Conservation (phyloP, 495 filamentous ascomycete genomes). For the Trypethelium eluteriae region DNA sequence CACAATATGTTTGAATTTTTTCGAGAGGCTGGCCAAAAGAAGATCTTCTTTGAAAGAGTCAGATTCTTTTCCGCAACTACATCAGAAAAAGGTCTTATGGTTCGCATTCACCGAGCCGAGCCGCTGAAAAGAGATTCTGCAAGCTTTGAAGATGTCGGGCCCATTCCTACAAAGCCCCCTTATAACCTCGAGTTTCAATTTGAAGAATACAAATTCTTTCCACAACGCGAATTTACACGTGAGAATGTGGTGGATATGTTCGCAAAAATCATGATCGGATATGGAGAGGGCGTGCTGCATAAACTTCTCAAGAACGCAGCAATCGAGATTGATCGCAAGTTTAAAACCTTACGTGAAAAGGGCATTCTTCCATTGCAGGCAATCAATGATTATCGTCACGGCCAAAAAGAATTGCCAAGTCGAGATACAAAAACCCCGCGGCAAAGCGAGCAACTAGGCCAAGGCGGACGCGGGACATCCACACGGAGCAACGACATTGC, state of each 20-base stretch:
- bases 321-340: not conserved
- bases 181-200: slow-evolving; percentile 3
- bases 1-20: slow-evolving; percentile 9
- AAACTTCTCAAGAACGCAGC: not conserved
- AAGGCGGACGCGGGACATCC: not conserved
- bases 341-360: not conserved
- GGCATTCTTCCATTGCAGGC: not conserved
- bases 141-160: not conserved
- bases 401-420: not conserved
- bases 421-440: not conserved
- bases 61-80: slow-evolving; percentile 4
- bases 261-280: not conserved
- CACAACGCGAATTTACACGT: not conserved
- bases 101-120: not conserved
- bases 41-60: not conserved
- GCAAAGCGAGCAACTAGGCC: not conserved
- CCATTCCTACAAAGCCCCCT: not conserved
- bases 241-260: not conserved
- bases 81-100: not conserved
- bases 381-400: not conserved
- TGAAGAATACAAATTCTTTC: not conserved
- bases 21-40: not conserved
- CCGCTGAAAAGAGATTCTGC: not conserved
- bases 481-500: not conserved
- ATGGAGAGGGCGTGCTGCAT: not conserved